Evolutionary conservation across 2,329 filamentous ascomycete genomes (phyloP), one percentile per base, ranked within the genome.

Genomic region (Colletotrichum tofieldiae): DNA sequence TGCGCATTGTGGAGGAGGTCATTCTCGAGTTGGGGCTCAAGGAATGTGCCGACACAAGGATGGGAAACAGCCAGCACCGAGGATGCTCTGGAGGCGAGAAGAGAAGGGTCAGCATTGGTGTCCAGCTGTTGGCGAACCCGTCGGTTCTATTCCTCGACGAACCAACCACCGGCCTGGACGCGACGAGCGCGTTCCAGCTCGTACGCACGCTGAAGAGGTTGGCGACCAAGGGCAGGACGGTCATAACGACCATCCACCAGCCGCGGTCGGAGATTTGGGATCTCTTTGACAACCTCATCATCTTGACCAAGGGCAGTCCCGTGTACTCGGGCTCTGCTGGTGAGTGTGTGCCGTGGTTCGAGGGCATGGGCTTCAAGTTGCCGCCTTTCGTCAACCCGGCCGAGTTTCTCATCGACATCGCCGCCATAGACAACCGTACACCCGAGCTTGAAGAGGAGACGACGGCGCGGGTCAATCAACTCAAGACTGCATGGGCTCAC

Each of bases 51-150:
- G 84, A 94, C 74, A 95, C 93, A 0, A 85, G 91, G 11, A 93
- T 95, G 64, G 93, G 93, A 1, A 92, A 91, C 75, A 89, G 88
- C 67, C 87, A 89, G 62, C 92, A 94, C 76, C 91, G 93, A 56
- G 93, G 93, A 0, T 95, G 93, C 77, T 94, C 92, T 56, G 93
- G 93, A 0, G 93, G 93, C 3, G 93, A 95, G 79, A 95, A 94
- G 83, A 86, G 93, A 73, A 85, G 93, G 41, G 92, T 92, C 0
- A 94, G 92, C 74, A 93, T 95, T 59, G 93, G 93, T 2, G 93
- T 95, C 5, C 93, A 95, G 80, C 85, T 95, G 67, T 84, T 95
- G n/a, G 90, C 92, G 5, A 95, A 95, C 77, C 93, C 93, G 1
- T 94, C 92, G 7, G 88, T 95, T 1, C 82, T 95, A 8, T 95